A percentile compares a stretch with the other conserved stretches of the same genome.
These are phyloP conservation scores for Thelonectria rubi DNA, from an alignment of 2,329 filamentous ascomycete species.

Conservation along the genomic window DNA sequence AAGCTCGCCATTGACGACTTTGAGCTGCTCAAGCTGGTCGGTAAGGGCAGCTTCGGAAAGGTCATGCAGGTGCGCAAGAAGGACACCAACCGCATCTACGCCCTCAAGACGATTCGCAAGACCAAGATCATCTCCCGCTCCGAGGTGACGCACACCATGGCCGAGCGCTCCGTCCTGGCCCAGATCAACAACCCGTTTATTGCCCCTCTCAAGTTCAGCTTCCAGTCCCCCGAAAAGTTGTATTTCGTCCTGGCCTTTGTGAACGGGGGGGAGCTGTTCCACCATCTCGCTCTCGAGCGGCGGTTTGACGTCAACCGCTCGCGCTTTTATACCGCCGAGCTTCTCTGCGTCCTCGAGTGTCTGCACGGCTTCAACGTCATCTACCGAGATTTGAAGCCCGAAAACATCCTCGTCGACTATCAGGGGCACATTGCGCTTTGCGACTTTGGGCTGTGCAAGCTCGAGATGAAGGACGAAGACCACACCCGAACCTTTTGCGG, in stretches of 20 bases:
- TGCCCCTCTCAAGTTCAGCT: conserved; percentile 96
- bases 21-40: conserved; percentile 93
- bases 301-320: conserved; percentile 96
- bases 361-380: conserved; percentile 98
- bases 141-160: conserved; percentile 93
- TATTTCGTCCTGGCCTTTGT: conserved; percentile 97
- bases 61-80: conserved; percentile 99
- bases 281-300: conserved; percentile 94
- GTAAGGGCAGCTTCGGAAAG: conserved; percentile 97
- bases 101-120: conserved; percentile 97
- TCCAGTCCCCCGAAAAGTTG: conserved; percentile 96
- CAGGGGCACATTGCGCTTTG: conserved; percentile 96
- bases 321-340: conserved; percentile 93
- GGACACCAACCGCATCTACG: conserved; percentile 95
- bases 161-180: conserved; percentile 91
- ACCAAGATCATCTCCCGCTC: conserved; percentile 97
- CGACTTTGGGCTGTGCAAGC: conserved; percentile 95
- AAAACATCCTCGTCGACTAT: conserved; percentile 96
- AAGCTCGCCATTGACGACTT: conserved; percentile 96
- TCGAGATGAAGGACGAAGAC: conserved; percentile 99
- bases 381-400: conserved; percentile 76
- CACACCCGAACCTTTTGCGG: conserved; percentile 97
- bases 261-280: conserved; percentile 95
- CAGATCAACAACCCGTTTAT: conserved; percentile 99
- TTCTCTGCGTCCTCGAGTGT: conserved; percentile 92